Conservation (phyloP, 2,329 filamentous ascomycete species). For the Diaporthe sp. region DNA sequence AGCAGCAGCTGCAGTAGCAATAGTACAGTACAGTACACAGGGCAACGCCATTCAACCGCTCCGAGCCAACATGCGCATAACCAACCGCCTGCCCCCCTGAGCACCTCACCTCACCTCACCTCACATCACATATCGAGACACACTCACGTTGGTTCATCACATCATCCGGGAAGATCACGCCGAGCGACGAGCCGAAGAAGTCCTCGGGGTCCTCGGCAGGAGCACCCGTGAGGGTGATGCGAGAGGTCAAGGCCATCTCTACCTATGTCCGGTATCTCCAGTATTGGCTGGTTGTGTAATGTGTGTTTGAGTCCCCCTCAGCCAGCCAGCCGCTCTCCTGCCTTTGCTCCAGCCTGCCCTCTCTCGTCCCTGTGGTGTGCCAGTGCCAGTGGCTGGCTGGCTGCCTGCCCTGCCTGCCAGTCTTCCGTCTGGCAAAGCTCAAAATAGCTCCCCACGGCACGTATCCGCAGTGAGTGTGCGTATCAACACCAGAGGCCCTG, state of each 20-base stretch:
- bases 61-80: neutral
- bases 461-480: neutral
- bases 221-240: slow-evolving; percentile 53
- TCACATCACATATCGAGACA: neutral
- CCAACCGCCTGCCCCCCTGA: neutral
- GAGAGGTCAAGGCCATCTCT: slow-evolving; percentile 59
- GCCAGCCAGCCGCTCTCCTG: neutral
- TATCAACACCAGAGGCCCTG: neutral
- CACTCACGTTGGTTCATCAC: slow-evolving; percentile 63
- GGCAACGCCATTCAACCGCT: neutral
- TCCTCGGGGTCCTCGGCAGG: slow-evolving; percentile 63
- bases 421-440: neutral
- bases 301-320: neutral
- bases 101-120: neutral
- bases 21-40: neutral
- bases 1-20: neutral
- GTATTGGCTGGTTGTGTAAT: neutral
- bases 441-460: slow-evolving; percentile 18
- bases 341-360: neutral
- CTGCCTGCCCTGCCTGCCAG: neutral
- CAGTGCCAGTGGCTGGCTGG: neutral
- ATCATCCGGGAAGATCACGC: slow-evolving; percentile 76
- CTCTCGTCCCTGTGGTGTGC: neutral
- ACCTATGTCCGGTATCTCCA: neutral
- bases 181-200: slow-evolving; percentile 67